A percentile compares a stretch with the other conserved stretches of the same genome.
Conservation (phyloP, 129 eudicot species). For the Cynara cardunculus region DNA sequence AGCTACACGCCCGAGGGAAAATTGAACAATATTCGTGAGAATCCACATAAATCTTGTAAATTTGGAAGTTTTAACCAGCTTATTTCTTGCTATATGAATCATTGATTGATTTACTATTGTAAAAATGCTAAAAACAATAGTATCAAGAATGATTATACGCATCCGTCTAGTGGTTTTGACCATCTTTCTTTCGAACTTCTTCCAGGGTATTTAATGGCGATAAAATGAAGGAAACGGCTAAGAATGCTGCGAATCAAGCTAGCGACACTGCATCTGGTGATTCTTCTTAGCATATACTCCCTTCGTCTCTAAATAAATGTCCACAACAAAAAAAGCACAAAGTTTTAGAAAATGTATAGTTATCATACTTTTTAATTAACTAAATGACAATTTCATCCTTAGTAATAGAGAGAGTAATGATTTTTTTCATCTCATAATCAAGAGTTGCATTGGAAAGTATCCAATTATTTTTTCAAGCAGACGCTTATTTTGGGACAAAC, state of each 20-base stretch:
- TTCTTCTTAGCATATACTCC: not conserved
- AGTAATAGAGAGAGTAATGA: not conserved
- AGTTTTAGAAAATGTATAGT: not conserved
- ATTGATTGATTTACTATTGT: not conserved
- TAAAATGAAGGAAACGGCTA: not conserved
- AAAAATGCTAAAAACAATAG: not conserved
- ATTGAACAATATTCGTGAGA: not conserved
- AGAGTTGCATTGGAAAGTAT: not conserved
- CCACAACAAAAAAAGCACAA: not conserved
- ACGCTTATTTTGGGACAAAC: not conserved
- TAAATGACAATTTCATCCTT: not conserved
- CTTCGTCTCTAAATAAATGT: not conserved
- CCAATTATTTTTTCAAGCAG: not conserved
- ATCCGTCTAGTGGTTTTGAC: not conserved
- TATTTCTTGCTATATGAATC: not conserved
- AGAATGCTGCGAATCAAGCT: not conserved
- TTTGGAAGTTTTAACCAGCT: not conserved
- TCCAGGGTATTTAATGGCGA: constrained; percentile 20
- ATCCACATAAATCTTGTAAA: not conserved
- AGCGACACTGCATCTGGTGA: constrained; percentile 7
- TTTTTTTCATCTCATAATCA: not conserved
- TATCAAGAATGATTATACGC: not conserved
- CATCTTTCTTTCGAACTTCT: not conserved
- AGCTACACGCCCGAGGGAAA: too few relatives aligned
- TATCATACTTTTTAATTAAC: not conserved